These are phyloP conservation scores for Solanum clarkiae DNA, from an alignment of 257 asterid species.

Conservation along the genomic window DNA sequence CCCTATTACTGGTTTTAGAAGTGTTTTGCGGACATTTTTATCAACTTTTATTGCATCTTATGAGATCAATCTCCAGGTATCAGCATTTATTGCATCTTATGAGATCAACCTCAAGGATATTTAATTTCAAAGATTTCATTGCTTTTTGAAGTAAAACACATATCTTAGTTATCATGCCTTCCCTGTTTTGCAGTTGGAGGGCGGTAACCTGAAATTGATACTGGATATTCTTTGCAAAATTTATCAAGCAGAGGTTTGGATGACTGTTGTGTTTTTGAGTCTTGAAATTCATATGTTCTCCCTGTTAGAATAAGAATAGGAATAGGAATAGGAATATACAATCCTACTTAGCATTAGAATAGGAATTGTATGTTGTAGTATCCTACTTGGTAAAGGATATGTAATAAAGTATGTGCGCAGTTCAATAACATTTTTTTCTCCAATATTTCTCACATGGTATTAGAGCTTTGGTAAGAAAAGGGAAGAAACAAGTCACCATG, in stretches of 20 bases:
- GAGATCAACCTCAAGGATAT: constrained; percentile 87
- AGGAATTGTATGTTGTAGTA: too few relatives aligned
- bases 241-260: constrained; percentile 86
- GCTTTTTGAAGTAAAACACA: not conserved
- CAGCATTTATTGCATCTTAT: constrained; percentile 83
- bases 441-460: too few relatives aligned
- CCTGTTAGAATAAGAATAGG: too few relatives aligned
- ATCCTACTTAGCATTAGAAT: too few relatives aligned
- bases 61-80: constrained; percentile 82
- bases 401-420: too few relatives aligned
- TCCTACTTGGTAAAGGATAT: too few relatives aligned
- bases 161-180: constrained; percentile 4
- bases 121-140: not conserved
- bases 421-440: too few relatives aligned
- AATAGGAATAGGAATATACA: too few relatives aligned
- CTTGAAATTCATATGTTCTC: not conserved
- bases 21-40: constrained; percentile 76
- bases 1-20: constrained; percentile 63
- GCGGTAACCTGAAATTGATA: constrained; percentile 54
- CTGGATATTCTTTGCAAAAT: constrained; percentile 74
- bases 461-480: too few relatives aligned
- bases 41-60: constrained; percentile 87
- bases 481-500: too few relatives aligned
- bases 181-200: constrained; percentile 51
- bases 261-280: constrained; percentile 1